These are phyloP conservation scores for Carex parvula DNA, from an alignment of 176 grass and related monocot genomes.

Conservation along the genomic window DNA sequence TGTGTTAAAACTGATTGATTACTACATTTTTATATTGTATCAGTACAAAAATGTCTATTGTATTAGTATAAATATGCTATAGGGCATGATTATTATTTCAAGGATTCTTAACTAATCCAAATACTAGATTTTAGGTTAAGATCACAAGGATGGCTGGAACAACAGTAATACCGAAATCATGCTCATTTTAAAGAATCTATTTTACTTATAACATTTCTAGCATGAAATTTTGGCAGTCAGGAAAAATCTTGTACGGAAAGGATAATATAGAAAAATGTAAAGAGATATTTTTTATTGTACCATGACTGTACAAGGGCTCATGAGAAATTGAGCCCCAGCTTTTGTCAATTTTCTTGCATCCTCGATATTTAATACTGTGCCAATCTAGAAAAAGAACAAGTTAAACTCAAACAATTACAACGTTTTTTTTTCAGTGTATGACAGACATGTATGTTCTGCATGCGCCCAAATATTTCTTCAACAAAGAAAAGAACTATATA, in stretches of 20 bases:
- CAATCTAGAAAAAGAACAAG: constrained; percentile 46
- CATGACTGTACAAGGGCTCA: constrained; percentile 77
- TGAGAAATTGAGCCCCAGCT: constrained; percentile 81
- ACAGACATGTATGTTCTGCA: neutral
- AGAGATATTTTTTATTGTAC: constrained; percentile 27
- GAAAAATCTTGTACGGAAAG: neutral
- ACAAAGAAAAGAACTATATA: neutral
- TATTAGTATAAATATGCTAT: neutral
- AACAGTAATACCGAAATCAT: neutral
- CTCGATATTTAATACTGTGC: constrained; percentile 59
- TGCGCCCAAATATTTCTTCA: neutral
- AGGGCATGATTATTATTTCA: neutral
- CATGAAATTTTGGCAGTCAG: neutral
- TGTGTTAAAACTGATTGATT: neutral
- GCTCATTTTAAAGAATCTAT: neutral
- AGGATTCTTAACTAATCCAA: neutral
- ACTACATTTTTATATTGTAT: neutral
- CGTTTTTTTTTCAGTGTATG: neutral
- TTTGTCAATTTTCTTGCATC: constrained; percentile 70
- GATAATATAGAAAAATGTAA: constrained; percentile 8
- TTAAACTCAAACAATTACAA: neutral
- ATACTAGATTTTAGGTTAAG: neutral
- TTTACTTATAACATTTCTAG: neutral
- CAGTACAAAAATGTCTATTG: too few species aligned
- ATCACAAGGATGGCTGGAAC: neutral